phyloP scores from a whole-genome alignment of 2,329 filamentous ascomycete genomes.

The Zasmidium citrigriseum region DNA sequence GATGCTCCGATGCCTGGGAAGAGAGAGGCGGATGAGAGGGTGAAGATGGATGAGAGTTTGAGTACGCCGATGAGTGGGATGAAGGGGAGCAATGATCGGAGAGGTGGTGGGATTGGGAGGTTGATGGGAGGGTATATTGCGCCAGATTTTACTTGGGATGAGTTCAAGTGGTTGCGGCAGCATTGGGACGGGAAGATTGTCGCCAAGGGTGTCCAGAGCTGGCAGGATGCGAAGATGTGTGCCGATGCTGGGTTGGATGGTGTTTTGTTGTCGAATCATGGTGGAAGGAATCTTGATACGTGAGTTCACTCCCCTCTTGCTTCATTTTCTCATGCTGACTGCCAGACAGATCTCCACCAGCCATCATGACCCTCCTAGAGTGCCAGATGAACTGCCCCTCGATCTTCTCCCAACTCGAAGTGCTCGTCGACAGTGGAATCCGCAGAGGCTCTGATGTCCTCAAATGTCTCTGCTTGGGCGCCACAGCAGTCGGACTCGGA shows the following conservation, averaged over 20 bases:
- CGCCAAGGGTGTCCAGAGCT: constrained; percentile 45
- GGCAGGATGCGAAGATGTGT: constrained; percentile 45
- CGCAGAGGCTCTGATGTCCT: constrained; percentile 67
- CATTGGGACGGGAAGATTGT: constrained; percentile 46
- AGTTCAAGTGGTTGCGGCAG: constrained; percentile 47
- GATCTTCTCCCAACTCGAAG: constrained; percentile 61
- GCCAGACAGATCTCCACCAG: constrained; percentile 45
- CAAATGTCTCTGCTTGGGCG: constrained; percentile 67
- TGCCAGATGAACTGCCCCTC: constrained; percentile 62
- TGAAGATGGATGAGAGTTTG: constrained; percentile 50
- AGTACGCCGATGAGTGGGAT: constrained; percentile 54
- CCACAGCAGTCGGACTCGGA: constrained; percentile 63
- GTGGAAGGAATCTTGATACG: constrained; percentile 54
- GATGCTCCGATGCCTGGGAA: constrained; percentile 61
- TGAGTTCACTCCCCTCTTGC: constrained; percentile 1
- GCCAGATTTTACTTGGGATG: constrained; percentile 52
- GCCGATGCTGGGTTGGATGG: constrained; percentile 46
- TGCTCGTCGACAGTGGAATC: constrained; percentile 67
- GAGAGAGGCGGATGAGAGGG: constrained; percentile 50
- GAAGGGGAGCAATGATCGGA: constrained; percentile 52
- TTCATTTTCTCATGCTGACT: not conserved
- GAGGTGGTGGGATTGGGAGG: constrained; percentile 58
- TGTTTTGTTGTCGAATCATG: constrained; percentile 54
- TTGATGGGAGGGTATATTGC: constrained; percentile 61
- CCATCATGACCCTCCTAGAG: constrained; percentile 63